A percentile compares a stretch with the other conserved stretches of the same genome.
phyloP scores from a whole-genome alignment of 345 rosid genomes.

The Cochlearia excelsa region DNA sequence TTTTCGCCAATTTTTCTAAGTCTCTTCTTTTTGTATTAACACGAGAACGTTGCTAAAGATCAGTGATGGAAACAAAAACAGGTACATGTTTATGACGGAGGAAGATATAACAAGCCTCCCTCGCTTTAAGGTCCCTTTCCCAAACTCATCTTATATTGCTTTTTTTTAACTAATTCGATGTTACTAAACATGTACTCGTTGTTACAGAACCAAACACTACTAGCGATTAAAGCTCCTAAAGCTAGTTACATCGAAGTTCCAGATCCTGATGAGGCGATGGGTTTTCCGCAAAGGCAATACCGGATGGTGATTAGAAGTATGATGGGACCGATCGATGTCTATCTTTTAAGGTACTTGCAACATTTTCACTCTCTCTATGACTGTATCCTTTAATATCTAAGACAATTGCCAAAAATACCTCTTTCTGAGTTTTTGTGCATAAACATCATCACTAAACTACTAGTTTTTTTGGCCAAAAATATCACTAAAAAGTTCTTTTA shows the following conservation, averaged over 20 bases:
- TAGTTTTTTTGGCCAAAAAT: too few species aligned
- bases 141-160: conserved; percentile 5
- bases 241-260: conserved; percentile 71
- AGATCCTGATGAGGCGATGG: conserved; percentile 67
- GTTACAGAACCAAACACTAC: conserved; percentile 55
- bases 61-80: conserved; percentile 29
- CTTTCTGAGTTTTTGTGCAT: too few species aligned
- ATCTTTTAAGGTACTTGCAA: conserved; percentile 52
- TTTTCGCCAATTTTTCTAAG: conserved; percentile 22
- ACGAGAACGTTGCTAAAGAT: conserved; percentile 9
- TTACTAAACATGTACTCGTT: conserved; percentile 17
- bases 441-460: too few species aligned
- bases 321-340: conserved; percentile 63
- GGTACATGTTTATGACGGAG: conserved; percentile 60
- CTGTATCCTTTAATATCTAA: too few species aligned
- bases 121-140: conserved; percentile 55
- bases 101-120: conserved; percentile 59
- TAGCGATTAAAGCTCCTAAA: conserved; percentile 69
- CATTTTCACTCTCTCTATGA: background rate
- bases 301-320: conserved; percentile 65
- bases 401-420: too few species aligned
- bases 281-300: conserved; percentile 52
- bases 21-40: conserved; percentile 6
- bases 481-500: too few species aligned
- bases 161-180: background rate